Conservation (phyloP, 2,329 filamentous ascomycete species). For the Curvularia spicifera region DNA sequence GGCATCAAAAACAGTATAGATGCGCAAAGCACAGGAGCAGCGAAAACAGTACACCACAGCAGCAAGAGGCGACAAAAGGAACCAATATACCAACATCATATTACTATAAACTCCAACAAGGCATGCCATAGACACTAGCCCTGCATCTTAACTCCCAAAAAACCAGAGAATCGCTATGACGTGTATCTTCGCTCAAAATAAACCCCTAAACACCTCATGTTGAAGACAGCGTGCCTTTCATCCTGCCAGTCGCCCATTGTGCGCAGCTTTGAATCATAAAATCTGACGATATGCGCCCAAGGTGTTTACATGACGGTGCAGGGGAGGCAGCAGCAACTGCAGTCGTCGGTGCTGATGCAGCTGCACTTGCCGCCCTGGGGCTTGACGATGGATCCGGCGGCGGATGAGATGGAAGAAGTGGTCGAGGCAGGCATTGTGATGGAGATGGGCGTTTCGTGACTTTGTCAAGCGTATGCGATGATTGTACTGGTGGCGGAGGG, state of each 20-base stretch:
- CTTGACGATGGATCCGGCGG: slow-evolving; percentile 45
- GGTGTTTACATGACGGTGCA: slow-evolving; percentile 48
- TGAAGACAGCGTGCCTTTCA: neutral
- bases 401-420: slow-evolving; percentile 40
- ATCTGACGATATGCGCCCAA: neutral
- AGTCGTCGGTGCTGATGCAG: slow-evolving; percentile 41
- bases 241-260: neutral
- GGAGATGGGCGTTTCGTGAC: slow-evolving; percentile 3
- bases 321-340: slow-evolving; percentile 45
- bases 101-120: neutral
- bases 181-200: neutral
- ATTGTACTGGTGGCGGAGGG: too few species aligned
- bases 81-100: neutral
- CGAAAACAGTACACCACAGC: neutral
- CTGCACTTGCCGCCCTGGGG: slow-evolving; percentile 42
- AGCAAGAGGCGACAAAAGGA: neutral
- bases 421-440: slow-evolving; percentile 44
- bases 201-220: neutral
- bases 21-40: neutral
- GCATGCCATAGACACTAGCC: neutral
- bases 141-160: neutral
- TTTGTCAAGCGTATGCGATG: neutral
- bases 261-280: neutral
- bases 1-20: neutral
- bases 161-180: neutral